Conservation (phyloP, 108 stramenopile genomes). For the Nitzschia palea region DNA sequence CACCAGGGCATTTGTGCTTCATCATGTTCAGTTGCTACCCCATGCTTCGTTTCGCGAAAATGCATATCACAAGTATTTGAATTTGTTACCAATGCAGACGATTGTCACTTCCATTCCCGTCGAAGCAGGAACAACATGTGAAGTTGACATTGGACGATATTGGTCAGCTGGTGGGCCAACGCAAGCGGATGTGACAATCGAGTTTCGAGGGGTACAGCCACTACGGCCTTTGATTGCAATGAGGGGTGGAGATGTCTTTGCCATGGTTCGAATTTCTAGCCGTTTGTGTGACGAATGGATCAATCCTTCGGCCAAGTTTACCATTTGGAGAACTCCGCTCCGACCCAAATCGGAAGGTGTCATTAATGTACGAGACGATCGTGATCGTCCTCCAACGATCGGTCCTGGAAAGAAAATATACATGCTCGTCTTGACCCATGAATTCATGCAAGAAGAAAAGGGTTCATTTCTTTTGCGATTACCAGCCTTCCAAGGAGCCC, state of each 20-base stretch:
- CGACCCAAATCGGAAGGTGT: conserved; percentile 38
- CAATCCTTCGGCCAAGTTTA: conserved; percentile 47
- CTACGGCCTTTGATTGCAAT: conserved; percentile 25
- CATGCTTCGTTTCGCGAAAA: conserved; percentile 54
- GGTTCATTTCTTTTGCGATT: conserved; percentile 36
- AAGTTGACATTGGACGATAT: conserved; percentile 62
- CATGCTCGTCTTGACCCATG: conserved; percentile 55
- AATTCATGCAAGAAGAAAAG: conserved; percentile 54
- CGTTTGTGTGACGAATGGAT: conserved; percentile 47
- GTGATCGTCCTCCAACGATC: conserved; percentile 53
- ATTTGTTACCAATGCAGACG: conserved; percentile 49
- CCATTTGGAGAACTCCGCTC: conserved; percentile 52
- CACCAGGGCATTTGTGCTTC: conserved; percentile 48
- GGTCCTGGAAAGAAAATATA: conserved; percentile 47
- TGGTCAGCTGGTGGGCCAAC: conserved; percentile 61
- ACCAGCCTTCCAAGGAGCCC: conserved; percentile 51
- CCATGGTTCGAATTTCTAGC: conserved; percentile 40
- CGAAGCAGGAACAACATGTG: conserved; percentile 49
- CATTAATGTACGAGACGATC: conserved; percentile 44
- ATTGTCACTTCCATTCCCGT: conserved; percentile 47
- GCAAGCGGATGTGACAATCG: conserved; percentile 38
- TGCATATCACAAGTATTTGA: conserved; percentile 43
- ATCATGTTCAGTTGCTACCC: conserved; percentile 69
- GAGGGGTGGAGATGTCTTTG: conserved; percentile 20
- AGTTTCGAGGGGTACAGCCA: conserved; percentile 63